Conservation (phyloP, 768 basidiomycete species). For the Termitomyces sp. region DNA sequence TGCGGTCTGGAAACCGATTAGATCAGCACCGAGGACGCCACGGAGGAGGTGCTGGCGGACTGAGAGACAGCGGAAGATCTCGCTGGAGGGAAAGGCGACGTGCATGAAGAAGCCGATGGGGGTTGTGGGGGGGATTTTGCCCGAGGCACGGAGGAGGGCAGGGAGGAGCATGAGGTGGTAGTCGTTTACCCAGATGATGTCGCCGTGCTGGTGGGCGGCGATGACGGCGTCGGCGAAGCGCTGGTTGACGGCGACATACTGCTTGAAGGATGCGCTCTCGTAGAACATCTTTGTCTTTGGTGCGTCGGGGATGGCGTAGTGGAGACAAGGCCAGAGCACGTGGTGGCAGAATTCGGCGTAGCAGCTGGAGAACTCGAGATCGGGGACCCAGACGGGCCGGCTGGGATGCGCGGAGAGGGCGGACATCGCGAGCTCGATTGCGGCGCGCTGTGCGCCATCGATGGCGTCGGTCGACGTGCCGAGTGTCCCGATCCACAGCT, state of each 20-base stretch:
- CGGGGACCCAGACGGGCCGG: conserved; percentile 74
- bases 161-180: conserved; percentile 96
- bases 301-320: conserved; percentile 83
- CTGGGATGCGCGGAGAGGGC: conserved; percentile 29
- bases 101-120: conserved; percentile 95
- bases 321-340: conserved; percentile 84
- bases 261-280: conserved; percentile 74
- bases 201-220: conserved; percentile 77
- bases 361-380: conserved; percentile 69
- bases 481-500: conserved; percentile 67
- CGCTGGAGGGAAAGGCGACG: conserved; percentile 92
- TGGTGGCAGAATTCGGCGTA: conserved; percentile 90
- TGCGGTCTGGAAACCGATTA: conserved; percentile 89
- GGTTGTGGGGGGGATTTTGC: conserved; percentile 46
- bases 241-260: conserved; percentile 87
- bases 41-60: conserved; percentile 72
- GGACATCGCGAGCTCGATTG: conserved; percentile 45
- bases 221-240: conserved; percentile 86
- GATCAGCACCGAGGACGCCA: conserved; percentile 89
- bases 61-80: conserved; percentile 91
- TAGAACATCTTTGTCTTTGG: conserved; percentile 81
- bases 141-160: conserved; percentile 67
- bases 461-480: conserved; percentile 68
- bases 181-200: conserved; percentile 92
- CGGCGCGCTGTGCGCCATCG: conserved; percentile 45